Evolutionary conservation across 192 early-diverging fungal genomes (phyloP).

Genomic region (Coemansia sp.): DNA sequence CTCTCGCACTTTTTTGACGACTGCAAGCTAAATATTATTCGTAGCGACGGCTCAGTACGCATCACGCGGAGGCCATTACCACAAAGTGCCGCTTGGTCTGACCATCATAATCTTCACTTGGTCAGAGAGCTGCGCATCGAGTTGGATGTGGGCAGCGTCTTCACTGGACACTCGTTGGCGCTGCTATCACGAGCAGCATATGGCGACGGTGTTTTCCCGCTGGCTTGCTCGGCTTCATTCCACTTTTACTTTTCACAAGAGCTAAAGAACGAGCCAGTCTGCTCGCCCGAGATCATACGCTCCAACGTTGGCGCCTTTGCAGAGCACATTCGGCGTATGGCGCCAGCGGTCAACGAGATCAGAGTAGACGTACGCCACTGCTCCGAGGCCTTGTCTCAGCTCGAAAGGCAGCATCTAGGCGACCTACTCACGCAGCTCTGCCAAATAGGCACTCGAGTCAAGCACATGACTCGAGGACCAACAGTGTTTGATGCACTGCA

Average conservation of each 20-base stretch:
- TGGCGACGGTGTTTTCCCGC: not conserved
- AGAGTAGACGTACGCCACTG: too few relatives aligned
- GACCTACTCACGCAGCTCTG: not conserved
- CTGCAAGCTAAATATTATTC: not conserved
- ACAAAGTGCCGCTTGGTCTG: not conserved
- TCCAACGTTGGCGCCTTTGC: not conserved
- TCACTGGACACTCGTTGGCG: not conserved
- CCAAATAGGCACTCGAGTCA: not conserved
- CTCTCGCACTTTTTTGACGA: not conserved
- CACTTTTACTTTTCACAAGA: too few relatives aligned
- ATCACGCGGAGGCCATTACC: not conserved
- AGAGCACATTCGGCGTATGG: not conserved
- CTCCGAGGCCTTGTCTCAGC: not conserved
- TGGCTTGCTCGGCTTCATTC: not conserved
- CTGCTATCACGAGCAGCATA: not conserved
- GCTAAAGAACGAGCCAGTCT: not conserved
- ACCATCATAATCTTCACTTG: not conserved
- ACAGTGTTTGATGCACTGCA: not conserved
- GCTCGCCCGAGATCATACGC: too few relatives aligned
- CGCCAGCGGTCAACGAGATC: not conserved
- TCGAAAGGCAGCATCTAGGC: not conserved
- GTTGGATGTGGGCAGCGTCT: not conserved
- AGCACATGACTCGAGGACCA: not conserved
- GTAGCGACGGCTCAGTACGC: not conserved
- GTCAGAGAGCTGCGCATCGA: not conserved